A percentile compares a stretch with the other conserved stretches of the same genome.
phyloP scores from a whole-genome alignment of 345 rosid genomes.

The Citrus medica region DNA sequence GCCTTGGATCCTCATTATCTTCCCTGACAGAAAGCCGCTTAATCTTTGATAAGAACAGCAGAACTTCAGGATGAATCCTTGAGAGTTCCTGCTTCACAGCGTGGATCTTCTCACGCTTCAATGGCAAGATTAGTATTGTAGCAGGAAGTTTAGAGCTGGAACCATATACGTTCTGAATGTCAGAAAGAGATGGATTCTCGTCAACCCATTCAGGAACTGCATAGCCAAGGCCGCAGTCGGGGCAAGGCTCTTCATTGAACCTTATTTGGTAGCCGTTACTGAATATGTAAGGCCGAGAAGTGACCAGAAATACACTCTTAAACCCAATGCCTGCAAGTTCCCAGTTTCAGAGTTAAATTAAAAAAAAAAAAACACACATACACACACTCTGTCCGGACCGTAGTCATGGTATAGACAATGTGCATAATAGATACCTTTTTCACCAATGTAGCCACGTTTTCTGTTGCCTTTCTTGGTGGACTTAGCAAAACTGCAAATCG shows the following conservation, averaged over 20 bases:
- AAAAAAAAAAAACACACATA: too few relatives aligned
- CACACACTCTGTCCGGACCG: background rate
- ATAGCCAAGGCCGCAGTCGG: constrained; percentile 58
- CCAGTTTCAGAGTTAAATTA: background rate
- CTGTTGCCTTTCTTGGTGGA: constrained; percentile 71
- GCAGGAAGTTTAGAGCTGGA: constrained; percentile 45
- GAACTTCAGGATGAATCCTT: constrained; percentile 58
- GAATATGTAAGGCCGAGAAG: constrained; percentile 52
- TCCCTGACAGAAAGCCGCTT: constrained; percentile 65
- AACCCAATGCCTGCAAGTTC: constrained; percentile 57
- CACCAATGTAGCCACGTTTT: constrained; percentile 68
- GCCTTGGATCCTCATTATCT: constrained; percentile 38
- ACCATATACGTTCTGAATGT: constrained; percentile 50
- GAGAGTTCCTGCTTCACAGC: constrained; percentile 74
- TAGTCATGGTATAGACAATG: background rate
- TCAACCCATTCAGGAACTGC: constrained; percentile 84
- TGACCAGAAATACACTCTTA: constrained; percentile 65
- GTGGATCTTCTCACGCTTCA: constrained; percentile 57
- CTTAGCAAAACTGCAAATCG: constrained; percentile 63
- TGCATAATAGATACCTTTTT: constrained; percentile 45
- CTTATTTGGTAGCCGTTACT: constrained; percentile 68
- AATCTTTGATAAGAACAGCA: constrained; percentile 60
- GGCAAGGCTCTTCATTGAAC: constrained; percentile 63
- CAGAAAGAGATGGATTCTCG: constrained; percentile 43
- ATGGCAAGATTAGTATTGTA: constrained; percentile 54